Conservation (phyloP, 2,329 filamentous ascomycete species). For the Aspergillus clavatus region DNA sequence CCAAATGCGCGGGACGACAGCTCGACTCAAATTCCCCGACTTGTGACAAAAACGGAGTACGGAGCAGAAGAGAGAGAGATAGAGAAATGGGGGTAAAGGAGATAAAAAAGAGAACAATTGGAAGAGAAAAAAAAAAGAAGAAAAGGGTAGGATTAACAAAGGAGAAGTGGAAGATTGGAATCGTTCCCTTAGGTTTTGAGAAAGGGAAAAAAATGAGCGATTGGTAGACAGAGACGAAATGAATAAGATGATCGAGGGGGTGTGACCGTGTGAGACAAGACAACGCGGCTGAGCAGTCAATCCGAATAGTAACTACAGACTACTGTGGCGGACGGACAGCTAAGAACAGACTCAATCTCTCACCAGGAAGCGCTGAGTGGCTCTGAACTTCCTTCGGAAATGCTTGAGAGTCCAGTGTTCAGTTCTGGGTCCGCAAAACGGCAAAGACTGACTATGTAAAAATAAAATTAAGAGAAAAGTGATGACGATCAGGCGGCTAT, state of each 20-base stretch:
- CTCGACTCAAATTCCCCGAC: background rate
- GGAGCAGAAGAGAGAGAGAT: background rate
- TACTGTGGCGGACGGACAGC: background rate
- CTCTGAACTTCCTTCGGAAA: background rate
- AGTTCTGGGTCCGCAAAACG: background rate
- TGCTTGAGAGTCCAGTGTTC: background rate
- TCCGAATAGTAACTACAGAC: too few relatives aligned
- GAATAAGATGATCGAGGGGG: background rate
- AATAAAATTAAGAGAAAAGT: background rate
- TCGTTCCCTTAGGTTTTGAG: too few relatives aligned
- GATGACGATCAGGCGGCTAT: background rate
- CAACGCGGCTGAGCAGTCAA: background rate
- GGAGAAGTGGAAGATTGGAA: constrained; percentile 1
- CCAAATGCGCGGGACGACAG: background rate
- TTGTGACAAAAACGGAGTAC: background rate
- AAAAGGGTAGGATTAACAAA: background rate
- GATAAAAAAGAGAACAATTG: background rate
- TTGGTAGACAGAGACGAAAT: background rate
- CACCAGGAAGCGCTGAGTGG: background rate
- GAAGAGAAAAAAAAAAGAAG: background rate
- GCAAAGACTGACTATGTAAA: background rate
- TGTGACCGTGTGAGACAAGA: background rate
- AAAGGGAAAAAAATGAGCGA: background rate
- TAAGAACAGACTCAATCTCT: background rate
- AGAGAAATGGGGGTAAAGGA: background rate